Evolutionary conservation across 768 basidiomycete species (phyloP), one percentile per base, ranked within the genome.

Genomic region (Mycena chlorophos): DNA sequence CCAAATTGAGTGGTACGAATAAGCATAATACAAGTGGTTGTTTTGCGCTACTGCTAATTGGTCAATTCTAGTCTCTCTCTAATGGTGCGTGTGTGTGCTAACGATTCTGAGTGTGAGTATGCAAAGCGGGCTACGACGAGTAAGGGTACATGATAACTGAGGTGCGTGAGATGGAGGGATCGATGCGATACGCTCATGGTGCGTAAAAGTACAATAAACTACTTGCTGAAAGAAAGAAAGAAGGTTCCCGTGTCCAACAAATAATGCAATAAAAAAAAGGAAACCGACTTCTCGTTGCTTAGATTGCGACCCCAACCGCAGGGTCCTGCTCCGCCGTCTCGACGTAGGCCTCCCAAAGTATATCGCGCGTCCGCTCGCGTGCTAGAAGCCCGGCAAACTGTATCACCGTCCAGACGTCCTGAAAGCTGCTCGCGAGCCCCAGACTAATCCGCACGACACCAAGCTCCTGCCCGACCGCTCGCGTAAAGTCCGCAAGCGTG

Each of bases 371-470:
- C n/a, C 61, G 63, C 42, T 74, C 72, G 4, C 73, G 68, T 3
- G 75, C 78, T 3, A 86, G 74, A 12, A 73, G 71, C 6, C 72
- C 64, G 34, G 78, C 78, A 48, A 86, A 80, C 51, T 72, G 71
- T 8, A 85, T 64, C 13, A 86, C 75, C 45, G 73, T 77, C 80
- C 84, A 85, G 1, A 84, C 83, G 65, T 94, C 91, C 40, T 82
- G 77, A 77, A 90, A 91, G 65, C 86, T 83, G 56, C 83, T 91
- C 42, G 84, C 89, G 25, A 92, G 78, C 4, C 91, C 91, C 8
- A 94, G 78, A 60, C 89, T 91, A 55, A 90, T 79, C 49, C 89
- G 76, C 23, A 91, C 82, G 34, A 89, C 88, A 3, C 88, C 90
- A 13, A 89, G 73, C 67, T 91, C 88, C 46, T 78, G 75, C 3